phyloP scores from a whole-genome alignment of 2,329 filamentous ascomycete genomes.

The Aspergillus alliaceus region DNA sequence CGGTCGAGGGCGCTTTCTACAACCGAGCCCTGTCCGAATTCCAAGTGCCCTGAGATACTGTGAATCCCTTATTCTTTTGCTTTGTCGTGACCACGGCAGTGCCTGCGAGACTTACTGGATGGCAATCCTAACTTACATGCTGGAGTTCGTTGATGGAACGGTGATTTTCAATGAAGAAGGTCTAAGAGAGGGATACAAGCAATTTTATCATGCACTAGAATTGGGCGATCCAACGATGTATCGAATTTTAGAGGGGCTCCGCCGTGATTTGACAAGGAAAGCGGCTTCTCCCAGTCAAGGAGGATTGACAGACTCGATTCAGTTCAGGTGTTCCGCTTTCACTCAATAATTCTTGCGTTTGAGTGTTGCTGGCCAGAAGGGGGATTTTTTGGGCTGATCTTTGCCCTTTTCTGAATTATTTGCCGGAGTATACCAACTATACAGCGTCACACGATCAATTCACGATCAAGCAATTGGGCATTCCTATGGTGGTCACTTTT shows the following conservation, averaged over 20 bases:
- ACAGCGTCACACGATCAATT: not conserved
- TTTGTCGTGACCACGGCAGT: constrained; percentile 19
- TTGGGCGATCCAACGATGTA: constrained; percentile 16
- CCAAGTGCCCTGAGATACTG: constrained; percentile 16
- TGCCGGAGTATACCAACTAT: not conserved
- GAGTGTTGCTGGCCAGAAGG: not conserved
- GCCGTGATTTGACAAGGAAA: constrained; percentile 8
- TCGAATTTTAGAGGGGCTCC: constrained; percentile 16
- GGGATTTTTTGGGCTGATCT: not conserved
- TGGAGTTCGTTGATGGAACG: constrained; percentile 21
- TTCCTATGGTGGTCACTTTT: not conserved
- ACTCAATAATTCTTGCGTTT: not conserved
- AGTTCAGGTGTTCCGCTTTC: not conserved
- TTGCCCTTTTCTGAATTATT: not conserved
- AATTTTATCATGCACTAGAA: constrained; percentile 20
- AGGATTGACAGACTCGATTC: not conserved
- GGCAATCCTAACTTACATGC: constrained; percentile 20
- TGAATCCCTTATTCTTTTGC: constrained; percentile 20
- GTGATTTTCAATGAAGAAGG: constrained; percentile 16
- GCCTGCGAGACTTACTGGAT: constrained; percentile 17
- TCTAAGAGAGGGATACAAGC: constrained; percentile 13
- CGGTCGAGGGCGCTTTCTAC: constrained; percentile 15
- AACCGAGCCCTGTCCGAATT: constrained; percentile 14
- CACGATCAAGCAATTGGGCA: not conserved
- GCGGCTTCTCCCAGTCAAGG: not conserved